Conservation (phyloP, 352 stramenopile species). For the Globisporangium emineosum region DNA sequence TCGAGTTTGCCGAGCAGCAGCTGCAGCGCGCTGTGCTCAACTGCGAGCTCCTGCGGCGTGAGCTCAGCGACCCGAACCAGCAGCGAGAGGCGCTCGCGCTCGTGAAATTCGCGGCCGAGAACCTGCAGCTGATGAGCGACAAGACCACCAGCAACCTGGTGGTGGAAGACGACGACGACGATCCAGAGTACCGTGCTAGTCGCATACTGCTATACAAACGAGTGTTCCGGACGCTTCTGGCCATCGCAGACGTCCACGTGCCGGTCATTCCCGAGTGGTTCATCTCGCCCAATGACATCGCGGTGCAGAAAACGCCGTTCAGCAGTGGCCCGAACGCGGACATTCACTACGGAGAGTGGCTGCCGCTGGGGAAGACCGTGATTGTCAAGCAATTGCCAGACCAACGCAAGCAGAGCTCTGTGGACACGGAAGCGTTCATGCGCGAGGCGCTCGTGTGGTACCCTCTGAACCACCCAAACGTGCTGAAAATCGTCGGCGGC, state of each 20-base stretch:
- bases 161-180: conserved; percentile 15
- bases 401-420: conserved; percentile 9
- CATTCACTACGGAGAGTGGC: conserved; percentile 22
- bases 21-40: conserved; percentile 29
- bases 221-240: conserved; percentile 14
- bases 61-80: conserved; percentile 15
- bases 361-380: conserved; percentile 19
- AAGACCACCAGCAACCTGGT: conserved; percentile 14
- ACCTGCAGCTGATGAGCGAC: conserved; percentile 18
- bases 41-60: conserved; percentile 19
- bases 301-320: background rate
- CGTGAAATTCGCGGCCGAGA: conserved; percentile 50
- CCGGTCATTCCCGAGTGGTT: conserved; percentile 14
- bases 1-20: conserved; percentile 42
- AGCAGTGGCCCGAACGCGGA: background rate
- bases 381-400: conserved; percentile 39
- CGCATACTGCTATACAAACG: background rate
- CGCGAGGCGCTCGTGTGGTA: conserved; percentile 40
- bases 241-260: conserved; percentile 4
- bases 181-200: background rate
- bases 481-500: conserved; percentile 54
- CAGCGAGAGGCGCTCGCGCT: conserved; percentile 44
- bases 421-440: conserved; percentile 20
- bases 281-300: conserved; percentile 14
- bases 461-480: conserved; percentile 41